A percentile compares a stretch with the other conserved stretches of the same genome.
These are phyloP conservation scores for Cryomyces antarcticus DNA, from an alignment of 495 filamentous ascomycete genomes.

Conservation along the genomic window DNA sequence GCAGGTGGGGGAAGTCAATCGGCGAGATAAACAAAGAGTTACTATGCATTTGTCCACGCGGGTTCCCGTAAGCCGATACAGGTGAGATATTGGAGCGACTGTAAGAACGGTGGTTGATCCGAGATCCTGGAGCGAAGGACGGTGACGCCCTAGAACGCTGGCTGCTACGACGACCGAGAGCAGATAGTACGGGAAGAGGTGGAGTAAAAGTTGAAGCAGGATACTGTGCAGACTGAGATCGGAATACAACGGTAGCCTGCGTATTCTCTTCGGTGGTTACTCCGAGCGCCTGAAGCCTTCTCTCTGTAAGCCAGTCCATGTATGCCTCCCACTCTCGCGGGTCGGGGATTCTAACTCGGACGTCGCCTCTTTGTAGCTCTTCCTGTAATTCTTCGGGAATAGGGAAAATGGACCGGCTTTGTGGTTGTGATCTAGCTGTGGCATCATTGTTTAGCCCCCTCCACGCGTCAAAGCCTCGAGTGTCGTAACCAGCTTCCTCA, in stretches of 20 bases:
- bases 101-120: no score
- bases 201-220: slow-evolving; percentile 53
- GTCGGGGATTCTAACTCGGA: slow-evolving; percentile 57
- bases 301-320: slow-evolving; percentile 59
- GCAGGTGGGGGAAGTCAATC: slow-evolving; percentile 9
- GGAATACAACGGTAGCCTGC: no score
- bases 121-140: no score
- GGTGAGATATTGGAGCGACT: slow-evolving; percentile 18
- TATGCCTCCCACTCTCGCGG: slow-evolving; percentile 64
- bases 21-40: slow-evolving; percentile 19
- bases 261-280: slow-evolving; percentile 37
- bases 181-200: slow-evolving; percentile 42
- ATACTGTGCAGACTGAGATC: slow-evolving; percentile 33
- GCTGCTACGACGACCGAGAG: slow-evolving; percentile 27
- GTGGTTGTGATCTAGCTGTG: slow-evolving; percentile 5
- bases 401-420: slow-evolving; percentile 59
- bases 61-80: slow-evolving; percentile 16
- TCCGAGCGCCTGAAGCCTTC: slow-evolving; percentile 76
- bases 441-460: neutral
- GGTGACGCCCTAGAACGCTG: neutral
- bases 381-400: slow-evolving; percentile 34
- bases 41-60: slow-evolving; percentile 18
- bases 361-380: slow-evolving; percentile 31
- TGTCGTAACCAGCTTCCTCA: slow-evolving; percentile 57
- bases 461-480: slow-evolving; percentile 37